A percentile compares a stretch with the other conserved stretches of the same genome.
phyloP scores from a whole-genome alignment of 768 basidiomycete species.

The Strobilomyces echinocephalus region DNA sequence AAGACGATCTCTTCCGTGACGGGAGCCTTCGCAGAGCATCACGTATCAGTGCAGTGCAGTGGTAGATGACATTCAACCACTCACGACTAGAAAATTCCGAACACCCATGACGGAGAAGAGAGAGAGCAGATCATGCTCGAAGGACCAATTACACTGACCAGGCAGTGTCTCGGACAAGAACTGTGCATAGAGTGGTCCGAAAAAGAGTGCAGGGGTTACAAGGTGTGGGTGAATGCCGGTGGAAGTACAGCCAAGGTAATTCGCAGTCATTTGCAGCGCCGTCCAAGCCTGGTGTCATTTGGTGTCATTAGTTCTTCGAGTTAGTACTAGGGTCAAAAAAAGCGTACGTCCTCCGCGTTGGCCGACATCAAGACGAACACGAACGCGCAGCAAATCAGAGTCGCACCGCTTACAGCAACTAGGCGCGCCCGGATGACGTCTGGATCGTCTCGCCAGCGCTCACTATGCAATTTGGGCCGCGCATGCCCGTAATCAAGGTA shows the following conservation, averaged over 20 bases:
- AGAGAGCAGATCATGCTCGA: slow-evolving; percentile 35
- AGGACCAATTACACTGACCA: slow-evolving; percentile 48
- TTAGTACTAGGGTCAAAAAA: not conserved
- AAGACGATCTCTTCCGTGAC: slow-evolving; percentile 93
- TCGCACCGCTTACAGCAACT: slow-evolving; percentile 60
- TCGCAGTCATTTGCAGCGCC: slow-evolving; percentile 29
- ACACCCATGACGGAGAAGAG: slow-evolving; percentile 54
- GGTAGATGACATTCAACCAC: slow-evolving; percentile 12
- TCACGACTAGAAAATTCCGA: slow-evolving; percentile 61
- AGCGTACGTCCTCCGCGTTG: slow-evolving; percentile 12
- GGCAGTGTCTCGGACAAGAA: slow-evolving; percentile 48
- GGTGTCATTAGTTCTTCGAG: slow-evolving; percentile 4
- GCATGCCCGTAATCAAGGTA: slow-evolving; percentile 25
- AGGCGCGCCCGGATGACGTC: slow-evolving; percentile 79
- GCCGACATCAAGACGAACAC: slow-evolving; percentile 44
- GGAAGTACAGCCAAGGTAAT: slow-evolving; percentile 39
- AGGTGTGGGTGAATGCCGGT: slow-evolving; percentile 45
- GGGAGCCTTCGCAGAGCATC: slow-evolving; percentile 54
- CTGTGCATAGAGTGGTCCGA: slow-evolving; percentile 67
- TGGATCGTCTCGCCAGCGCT: slow-evolving; percentile 77
- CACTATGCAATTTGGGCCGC: slow-evolving; percentile 33
- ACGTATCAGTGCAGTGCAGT: not conserved
- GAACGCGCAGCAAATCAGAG: slow-evolving; percentile 48
- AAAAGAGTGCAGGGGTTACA: slow-evolving; percentile 67
- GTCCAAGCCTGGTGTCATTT: slow-evolving; percentile 15